Evolutionary conservation across 176 grass and related monocot species (phyloP), one percentile per base, ranked within the genome.

Genomic region (Musa troglodytarum): DNA sequence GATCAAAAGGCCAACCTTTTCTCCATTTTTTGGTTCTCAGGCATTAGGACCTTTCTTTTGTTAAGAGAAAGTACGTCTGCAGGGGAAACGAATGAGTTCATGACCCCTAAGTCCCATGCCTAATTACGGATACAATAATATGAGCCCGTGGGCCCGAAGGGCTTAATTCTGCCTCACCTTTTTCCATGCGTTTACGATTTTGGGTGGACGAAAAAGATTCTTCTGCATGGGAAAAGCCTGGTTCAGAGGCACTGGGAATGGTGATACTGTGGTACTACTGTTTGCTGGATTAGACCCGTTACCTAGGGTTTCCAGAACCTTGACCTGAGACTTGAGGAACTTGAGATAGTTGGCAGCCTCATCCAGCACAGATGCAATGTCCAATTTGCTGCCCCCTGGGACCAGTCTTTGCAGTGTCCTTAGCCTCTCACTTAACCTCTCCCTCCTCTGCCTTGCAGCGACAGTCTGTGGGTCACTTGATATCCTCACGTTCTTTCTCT

Each of bases 321-420:
- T 57, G 9, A 75, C 54, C 16, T 75, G 73, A 7, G 73, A 52
- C 16, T 61, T 75, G 73, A 75, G 73, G 73, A 75, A 75, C 73
- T 75, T 75, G 25, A 75, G 73, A 59, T 75, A 75, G 16, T 75
- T 75, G 54, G 73, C 73, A 59, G 73, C 73, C 73, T 75, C 73
- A 49, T 61, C 73, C 3, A 75, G 73, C 73, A 75, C 59, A 11
- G 73, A 75, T 19, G 73, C 73, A 75, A 54, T 75, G 54, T 75
- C 73, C 73, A 75, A 12, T 58, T 75, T 75, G 73, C 50, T 34
- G 8, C 73, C 73, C 16, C 73, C 73, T 0, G 73, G 73, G 26
- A 75, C 73, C 12, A 75, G 73, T 25, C 54, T 75, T 14, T 75
- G 73, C 26, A 75, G 73, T 16, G n/a, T 10, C 73, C 54, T 75